phyloP scores from a whole-genome alignment of 345 rosid genomes.

The Trapa bicornis region DNA sequence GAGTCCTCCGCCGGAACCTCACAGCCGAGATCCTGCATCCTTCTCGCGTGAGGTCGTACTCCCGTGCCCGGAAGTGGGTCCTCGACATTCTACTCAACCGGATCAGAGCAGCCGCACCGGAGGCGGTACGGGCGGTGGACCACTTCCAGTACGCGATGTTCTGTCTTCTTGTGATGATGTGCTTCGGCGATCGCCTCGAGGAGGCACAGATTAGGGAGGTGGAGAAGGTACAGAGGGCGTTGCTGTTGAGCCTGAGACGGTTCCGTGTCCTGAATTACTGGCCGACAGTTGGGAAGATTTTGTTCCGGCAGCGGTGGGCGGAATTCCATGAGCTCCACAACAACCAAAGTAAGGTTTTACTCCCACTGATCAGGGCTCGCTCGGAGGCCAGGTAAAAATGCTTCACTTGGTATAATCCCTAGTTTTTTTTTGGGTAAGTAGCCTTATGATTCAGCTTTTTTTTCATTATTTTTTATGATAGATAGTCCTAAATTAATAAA shows the following conservation, averaged over 20 bases:
- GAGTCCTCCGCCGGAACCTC: constrained; percentile 11
- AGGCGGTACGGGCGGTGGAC: not conserved
- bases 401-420: not conserved
- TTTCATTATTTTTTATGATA: too few species aligned
- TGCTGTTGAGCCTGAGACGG: not conserved
- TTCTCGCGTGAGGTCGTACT: constrained; percentile 6
- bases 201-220: constrained; percentile 7
- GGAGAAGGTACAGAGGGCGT: not conserved
- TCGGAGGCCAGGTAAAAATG: not conserved
- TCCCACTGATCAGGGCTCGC: constrained; percentile 4
- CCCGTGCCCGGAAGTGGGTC: constrained; percentile 2
- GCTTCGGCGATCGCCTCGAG: constrained; percentile 7
- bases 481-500: too few species aligned
- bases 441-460: too few species aligned
- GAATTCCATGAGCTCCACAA: not conserved
- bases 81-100: not conserved
- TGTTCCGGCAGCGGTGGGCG: constrained; percentile 1
- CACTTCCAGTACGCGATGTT: constrained; percentile 14
- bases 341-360: not conserved
- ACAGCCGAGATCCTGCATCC: constrained; percentile 10
- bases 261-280: not conserved
- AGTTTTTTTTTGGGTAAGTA: not conserved
- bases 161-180: constrained; percentile 8
- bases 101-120: not conserved
- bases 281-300: not conserved